phyloP scores from a whole-genome alignment of 495 filamentous ascomycete genomes.

The Penicillium cinerascens region DNA sequence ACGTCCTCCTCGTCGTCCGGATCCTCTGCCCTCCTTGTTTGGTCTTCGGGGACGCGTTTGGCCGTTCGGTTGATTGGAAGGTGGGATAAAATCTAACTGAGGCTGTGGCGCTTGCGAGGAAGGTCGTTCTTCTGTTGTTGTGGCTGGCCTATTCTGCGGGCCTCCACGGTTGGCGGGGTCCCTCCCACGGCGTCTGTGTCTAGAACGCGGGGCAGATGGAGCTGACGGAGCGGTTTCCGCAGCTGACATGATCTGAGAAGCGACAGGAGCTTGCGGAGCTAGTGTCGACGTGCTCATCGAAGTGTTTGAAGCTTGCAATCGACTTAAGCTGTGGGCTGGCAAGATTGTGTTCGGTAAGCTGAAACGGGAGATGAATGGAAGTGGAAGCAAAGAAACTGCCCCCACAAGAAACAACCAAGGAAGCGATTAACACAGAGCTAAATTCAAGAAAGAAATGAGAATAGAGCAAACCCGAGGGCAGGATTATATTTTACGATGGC shows the following conservation, averaged over 20 bases:
- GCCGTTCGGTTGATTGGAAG: slow-evolving; percentile 9
- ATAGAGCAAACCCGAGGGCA: slow-evolving; percentile 6
- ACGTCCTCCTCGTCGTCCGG: slow-evolving; percentile 30
- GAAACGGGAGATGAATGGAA: background rate
- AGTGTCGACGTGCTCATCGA: background rate
- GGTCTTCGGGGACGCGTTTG: slow-evolving; percentile 28
- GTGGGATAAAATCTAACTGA: background rate
- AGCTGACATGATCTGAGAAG: slow-evolving; percentile 14
- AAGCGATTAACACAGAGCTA: background rate
- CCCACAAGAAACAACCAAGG: background rate
- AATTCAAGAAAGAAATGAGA: slow-evolving; percentile 1
- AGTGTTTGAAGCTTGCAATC: background rate
- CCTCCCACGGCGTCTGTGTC: slow-evolving; percentile 32
- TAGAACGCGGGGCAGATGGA: slow-evolving; percentile 26
- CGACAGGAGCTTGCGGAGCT: slow-evolving; percentile 2
- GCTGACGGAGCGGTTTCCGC: slow-evolving; percentile 14
- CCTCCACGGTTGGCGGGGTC: slow-evolving; percentile 28
- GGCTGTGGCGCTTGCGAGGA: slow-evolving; percentile 7
- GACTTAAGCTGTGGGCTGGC: background rate
- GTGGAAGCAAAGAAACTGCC: background rate
- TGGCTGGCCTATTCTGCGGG: slow-evolving; percentile 7
- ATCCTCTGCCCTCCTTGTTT: slow-evolving; percentile 38
- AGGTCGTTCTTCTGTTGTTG: slow-evolving; percentile 6
- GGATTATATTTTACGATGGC: slow-evolving; percentile 2
- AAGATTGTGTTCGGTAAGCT: background rate